Evolutionary conservation across 352 stramenopile genomes (phyloP).

Genomic region (Phytophthora pluvialis): DNA sequence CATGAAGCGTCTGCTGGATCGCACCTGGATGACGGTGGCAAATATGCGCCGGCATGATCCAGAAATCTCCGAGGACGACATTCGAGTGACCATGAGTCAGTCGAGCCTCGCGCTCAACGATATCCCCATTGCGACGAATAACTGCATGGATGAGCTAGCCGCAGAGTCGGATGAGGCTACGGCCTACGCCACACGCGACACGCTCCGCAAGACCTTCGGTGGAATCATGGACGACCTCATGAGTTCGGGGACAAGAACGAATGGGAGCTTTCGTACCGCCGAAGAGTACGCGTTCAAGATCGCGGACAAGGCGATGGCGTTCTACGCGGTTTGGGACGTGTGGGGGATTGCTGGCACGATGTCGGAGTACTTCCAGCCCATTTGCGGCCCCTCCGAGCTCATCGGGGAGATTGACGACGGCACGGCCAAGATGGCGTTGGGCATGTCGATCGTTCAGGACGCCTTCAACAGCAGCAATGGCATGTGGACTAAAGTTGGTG

Average conservation of each 20-base stretch:
- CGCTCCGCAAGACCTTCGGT: slow-evolving; percentile 52
- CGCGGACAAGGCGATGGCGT: slow-evolving; percentile 47
- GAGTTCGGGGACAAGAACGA: slow-evolving; percentile 44
- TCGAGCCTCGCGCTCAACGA: slow-evolving; percentile 57
- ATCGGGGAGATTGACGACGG: slow-evolving; percentile 58
- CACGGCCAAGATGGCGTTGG: slow-evolving; percentile 46
- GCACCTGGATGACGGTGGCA: slow-evolving; percentile 39
- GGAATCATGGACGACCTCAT: slow-evolving; percentile 57
- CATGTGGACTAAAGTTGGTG: slow-evolving; percentile 38
- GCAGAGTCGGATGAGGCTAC: slow-evolving; percentile 26
- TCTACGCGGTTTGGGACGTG: slow-evolving; percentile 51
- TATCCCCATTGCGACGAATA: slow-evolving; percentile 51
- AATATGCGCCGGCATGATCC: slow-evolving; percentile 34
- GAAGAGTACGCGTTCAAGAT: slow-evolving; percentile 50
- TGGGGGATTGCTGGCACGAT: slow-evolving; percentile 49
- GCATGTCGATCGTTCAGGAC: slow-evolving; percentile 39
- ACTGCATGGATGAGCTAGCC: slow-evolving; percentile 49
- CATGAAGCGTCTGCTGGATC: slow-evolving; percentile 40
- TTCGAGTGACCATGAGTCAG: slow-evolving; percentile 36
- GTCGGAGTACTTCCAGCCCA: slow-evolving; percentile 57
- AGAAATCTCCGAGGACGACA: slow-evolving; percentile 39
- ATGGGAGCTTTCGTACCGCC: slow-evolving; percentile 36
- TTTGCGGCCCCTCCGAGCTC: slow-evolving; percentile 58
- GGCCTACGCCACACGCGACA: slow-evolving; percentile 44
- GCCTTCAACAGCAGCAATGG: slow-evolving; percentile 51